These are phyloP conservation scores for Bisporella sp. DNA, from an alignment of 2,329 filamentous ascomycete species.

Conservation along the genomic window DNA sequence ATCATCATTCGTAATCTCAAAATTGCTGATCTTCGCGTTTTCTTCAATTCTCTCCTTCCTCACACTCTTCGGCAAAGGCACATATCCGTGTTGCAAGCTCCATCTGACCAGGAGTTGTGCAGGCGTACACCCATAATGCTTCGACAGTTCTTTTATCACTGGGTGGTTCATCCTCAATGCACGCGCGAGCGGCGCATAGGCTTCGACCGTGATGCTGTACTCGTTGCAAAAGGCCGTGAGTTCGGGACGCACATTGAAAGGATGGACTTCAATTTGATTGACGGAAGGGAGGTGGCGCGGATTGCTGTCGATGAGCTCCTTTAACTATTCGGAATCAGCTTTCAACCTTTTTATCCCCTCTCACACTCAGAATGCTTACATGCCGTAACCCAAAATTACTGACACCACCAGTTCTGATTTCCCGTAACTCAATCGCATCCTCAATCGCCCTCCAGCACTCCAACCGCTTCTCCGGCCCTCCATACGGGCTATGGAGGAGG, in stretches of 20 bases:
- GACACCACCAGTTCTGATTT: slow-evolving; percentile 65
- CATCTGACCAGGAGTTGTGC: slow-evolving; percentile 72
- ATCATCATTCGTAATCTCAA: slow-evolving; percentile 56
- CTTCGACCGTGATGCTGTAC: slow-evolving; percentile 65
- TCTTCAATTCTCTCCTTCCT: slow-evolving; percentile 54
- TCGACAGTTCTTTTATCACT: slow-evolving; percentile 51
- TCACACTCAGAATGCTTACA: slow-evolving; percentile 36
- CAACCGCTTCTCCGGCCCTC: slow-evolving; percentile 58
- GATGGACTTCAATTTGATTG: slow-evolving; percentile 78
- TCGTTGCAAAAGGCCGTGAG: slow-evolving; percentile 61
- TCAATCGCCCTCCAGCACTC: slow-evolving; percentile 72
- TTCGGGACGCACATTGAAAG: slow-evolving; percentile 67
- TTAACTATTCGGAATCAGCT: slow-evolving; percentile 10
- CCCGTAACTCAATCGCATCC: slow-evolving; percentile 66
- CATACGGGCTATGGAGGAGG: slow-evolving; percentile 72
- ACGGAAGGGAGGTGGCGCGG: slow-evolving; percentile 57
- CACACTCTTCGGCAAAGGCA: slow-evolving; percentile 68
- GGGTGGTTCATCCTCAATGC: slow-evolving; percentile 64
- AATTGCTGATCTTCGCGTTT: slow-evolving; percentile 55
- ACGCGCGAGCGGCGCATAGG: slow-evolving; percentile 71
- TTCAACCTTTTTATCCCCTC: too few relatives aligned
- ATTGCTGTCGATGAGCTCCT: slow-evolving; percentile 24
- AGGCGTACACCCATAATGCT: slow-evolving; percentile 62
- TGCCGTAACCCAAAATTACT: slow-evolving; percentile 74
- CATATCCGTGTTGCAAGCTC: slow-evolving; percentile 68